Conservation (phyloP, 768 basidiomycete species). For the Termitomyces eurrhizus region DNA sequence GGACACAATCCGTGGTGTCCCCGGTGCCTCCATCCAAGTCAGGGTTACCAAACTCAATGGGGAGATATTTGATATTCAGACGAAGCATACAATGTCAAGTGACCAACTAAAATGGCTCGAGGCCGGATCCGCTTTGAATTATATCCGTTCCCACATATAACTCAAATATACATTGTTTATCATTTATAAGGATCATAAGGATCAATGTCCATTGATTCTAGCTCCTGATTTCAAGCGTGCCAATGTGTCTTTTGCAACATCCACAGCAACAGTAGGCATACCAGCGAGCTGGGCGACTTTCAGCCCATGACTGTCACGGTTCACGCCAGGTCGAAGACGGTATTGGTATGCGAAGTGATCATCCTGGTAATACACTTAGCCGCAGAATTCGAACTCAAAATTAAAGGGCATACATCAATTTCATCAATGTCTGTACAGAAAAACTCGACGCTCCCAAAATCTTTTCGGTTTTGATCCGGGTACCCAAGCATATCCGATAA, state of each 20-base stretch:
- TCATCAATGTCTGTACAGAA: slow-evolving; percentile 90
- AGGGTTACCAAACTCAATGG: slow-evolving; percentile 67
- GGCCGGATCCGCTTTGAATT: slow-evolving; percentile 87
- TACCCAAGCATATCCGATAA: slow-evolving; percentile 80
- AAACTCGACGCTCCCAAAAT: slow-evolving; percentile 68
- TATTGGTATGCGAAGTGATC: slow-evolving; percentile 83
- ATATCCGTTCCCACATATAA: slow-evolving; percentile 65
- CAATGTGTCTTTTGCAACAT: slow-evolving; percentile 56
- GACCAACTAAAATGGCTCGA: slow-evolving; percentile 91
- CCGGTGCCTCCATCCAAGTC: slow-evolving; percentile 46
- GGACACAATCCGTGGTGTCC: slow-evolving; percentile 51
- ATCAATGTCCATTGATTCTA: neutral
- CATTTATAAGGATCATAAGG: neutral
- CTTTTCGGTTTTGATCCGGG: slow-evolving; percentile 35
- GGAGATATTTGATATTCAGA: slow-evolving; percentile 59
- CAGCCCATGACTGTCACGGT: slow-evolving; percentile 86
- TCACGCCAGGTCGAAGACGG: slow-evolving; percentile 75
- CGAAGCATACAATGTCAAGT: slow-evolving; percentile 84
- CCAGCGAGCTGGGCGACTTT: slow-evolving; percentile 89
- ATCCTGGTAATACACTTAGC: slow-evolving; percentile 41
- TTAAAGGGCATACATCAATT: slow-evolving; percentile 48
- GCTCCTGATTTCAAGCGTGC: slow-evolving; percentile 27
- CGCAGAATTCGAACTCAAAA: neutral
- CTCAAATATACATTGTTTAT: neutral
- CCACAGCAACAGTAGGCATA: slow-evolving; percentile 62